phyloP scores from a whole-genome alignment of 2,329 filamentous ascomycete genomes.

The Cercospora brassicicola region DNA sequence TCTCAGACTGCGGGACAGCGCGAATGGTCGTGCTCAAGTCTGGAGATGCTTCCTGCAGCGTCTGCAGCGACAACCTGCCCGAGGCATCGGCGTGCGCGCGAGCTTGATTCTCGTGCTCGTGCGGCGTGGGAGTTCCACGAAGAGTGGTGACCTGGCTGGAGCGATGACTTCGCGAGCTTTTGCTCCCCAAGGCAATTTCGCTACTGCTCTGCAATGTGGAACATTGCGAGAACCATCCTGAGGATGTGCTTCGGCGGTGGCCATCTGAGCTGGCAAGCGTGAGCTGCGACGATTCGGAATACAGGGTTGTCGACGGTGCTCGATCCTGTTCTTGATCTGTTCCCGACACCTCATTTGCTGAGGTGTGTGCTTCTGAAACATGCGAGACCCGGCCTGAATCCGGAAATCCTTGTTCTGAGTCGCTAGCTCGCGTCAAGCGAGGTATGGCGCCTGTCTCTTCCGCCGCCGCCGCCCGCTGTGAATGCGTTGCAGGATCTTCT shows the following conservation, averaged over 20 bases:
- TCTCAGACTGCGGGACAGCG: constrained; percentile 25
- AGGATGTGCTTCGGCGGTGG: constrained; percentile 32
- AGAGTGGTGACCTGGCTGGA: constrained; percentile 36
- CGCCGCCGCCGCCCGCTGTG: constrained; percentile 7
- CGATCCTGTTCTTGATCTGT: constrained; percentile 25
- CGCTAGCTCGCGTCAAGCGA: constrained; percentile 32
- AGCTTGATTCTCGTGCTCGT: constrained; percentile 30
- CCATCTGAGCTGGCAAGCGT: constrained; percentile 29
- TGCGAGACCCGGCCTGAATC: constrained; percentile 26
- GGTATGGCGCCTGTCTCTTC: constrained; percentile 17
- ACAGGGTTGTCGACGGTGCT: constrained; percentile 30
- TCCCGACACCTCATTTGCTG: constrained; percentile 32
- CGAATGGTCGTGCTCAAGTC: constrained; percentile 27
- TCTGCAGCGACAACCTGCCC: constrained; percentile 28
- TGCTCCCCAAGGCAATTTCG: constrained; percentile 28
- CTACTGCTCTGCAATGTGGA: constrained; percentile 31
- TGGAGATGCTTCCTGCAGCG: constrained; percentile 35
- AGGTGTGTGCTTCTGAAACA: constrained; percentile 34
- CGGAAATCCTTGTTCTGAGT: constrained; percentile 31
- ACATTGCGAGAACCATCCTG: constrained; percentile 33
- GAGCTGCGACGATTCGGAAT: constrained; percentile 26
- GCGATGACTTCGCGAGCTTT: constrained; percentile 27
- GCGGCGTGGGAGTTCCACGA: constrained; percentile 34
- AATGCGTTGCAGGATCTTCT: constrained; percentile 3
- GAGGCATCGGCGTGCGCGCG: constrained; percentile 23